phyloP scores from a whole-genome alignment of 345 rosid species.

The Melaleuca quinquenervia region DNA sequence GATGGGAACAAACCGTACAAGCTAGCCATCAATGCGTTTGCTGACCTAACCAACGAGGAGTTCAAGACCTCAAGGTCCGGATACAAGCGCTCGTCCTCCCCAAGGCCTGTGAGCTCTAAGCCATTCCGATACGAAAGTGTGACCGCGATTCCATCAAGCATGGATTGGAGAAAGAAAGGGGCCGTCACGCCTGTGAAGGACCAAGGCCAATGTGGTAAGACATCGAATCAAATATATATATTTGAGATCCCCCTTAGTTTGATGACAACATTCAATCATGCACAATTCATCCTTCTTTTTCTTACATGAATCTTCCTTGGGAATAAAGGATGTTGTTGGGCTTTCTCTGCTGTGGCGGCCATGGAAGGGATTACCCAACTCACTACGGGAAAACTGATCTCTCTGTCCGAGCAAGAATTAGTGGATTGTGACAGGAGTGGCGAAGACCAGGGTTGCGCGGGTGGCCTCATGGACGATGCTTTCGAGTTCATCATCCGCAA shows the following conservation, averaged over 20 bases:
- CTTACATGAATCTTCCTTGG: not conserved
- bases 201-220: constrained; percentile 2
- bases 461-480: constrained; percentile 6
- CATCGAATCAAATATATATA: not conserved
- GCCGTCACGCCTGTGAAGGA: not conserved
- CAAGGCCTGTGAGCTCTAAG: not conserved
- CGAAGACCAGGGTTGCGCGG: not conserved
- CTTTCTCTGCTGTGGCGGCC: constrained; percentile 7
- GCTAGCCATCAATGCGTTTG: constrained; percentile 22
- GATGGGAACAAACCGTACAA: constrained; percentile 10
- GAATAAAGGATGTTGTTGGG: constrained; percentile 3
- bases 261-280: not conserved
- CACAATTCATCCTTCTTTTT: not conserved
- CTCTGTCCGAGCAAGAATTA: constrained; percentile 8
- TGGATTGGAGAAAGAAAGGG: constrained; percentile 4
- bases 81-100: not conserved
- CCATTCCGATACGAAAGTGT: not conserved
- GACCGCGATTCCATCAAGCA: not conserved
- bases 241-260: not conserved
- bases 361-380: constrained; percentile 7
- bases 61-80: constrained; percentile 5
- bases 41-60: constrained; percentile 22
- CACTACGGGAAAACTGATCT: not conserved
- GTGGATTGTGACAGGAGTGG: not conserved
- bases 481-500: constrained; percentile 2